Percentiles rank a stretch among this genome's conserved stretches.
Evolutionary conservation across 1,284 basidiomycete genomes (phyloP).

Genomic region (Golubevia sp.): DNA sequence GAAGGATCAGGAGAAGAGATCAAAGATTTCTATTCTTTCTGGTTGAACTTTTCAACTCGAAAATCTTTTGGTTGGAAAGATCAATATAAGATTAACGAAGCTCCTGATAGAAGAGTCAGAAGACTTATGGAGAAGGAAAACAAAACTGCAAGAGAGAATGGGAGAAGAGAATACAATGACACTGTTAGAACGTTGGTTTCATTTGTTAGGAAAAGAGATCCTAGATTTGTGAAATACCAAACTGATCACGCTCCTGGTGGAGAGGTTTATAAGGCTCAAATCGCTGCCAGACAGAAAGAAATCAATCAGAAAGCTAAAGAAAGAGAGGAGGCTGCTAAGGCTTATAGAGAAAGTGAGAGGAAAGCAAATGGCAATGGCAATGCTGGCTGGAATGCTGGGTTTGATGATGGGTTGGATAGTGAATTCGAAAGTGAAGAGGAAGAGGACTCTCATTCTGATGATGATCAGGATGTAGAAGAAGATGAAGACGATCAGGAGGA

Average conservation of each 20-base stretch:
- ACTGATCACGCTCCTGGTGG: slow-evolving; percentile 19
- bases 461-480: slow-evolving; percentile 12
- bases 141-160: slow-evolving; percentile 84
- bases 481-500: background rate
- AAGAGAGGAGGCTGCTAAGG: slow-evolving; percentile 42
- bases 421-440: slow-evolving; percentile 16
- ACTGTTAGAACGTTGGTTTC: slow-evolving; percentile 80
- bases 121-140: slow-evolving; percentile 95
- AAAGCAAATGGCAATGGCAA: background rate
- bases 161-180: slow-evolving; percentile 90
- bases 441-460: slow-evolving; percentile 27
- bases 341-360: slow-evolving; percentile 8
- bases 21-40: slow-evolving; percentile 77
- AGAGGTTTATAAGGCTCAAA: background rate
- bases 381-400: background rate
- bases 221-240: slow-evolving; percentile 74
- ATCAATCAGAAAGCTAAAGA: slow-evolving; percentile 29
- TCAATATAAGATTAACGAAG: slow-evolving; percentile 79
- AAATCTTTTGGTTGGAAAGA: slow-evolving; percentile 92
- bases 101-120: slow-evolving; percentile 82
- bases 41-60: slow-evolving; percentile 82
- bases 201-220: slow-evolving; percentile 91
- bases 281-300: slow-evolving; percentile 9
- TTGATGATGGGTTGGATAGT: slow-evolving; percentile 12
- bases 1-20: slow-evolving; percentile 30